These are phyloP conservation scores for Verticillium dahliae DNA, from an alignment of 2,329 filamentous ascomycete species.

Conservation along the genomic window DNA sequence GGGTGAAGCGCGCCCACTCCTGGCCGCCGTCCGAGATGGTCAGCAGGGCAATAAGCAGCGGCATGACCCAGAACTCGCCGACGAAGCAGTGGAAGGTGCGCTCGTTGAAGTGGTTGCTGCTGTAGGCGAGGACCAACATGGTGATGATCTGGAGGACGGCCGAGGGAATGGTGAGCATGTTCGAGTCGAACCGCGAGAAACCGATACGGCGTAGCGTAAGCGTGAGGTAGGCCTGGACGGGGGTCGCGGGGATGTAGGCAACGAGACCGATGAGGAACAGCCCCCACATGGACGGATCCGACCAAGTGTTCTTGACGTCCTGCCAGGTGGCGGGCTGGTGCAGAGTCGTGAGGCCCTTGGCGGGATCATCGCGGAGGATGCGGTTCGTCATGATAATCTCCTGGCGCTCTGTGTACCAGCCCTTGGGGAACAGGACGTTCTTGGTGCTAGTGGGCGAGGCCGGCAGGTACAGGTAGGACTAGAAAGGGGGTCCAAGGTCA, in stretches of 20 bases:
- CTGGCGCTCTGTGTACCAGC: constrained; percentile 62
- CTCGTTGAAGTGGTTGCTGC: constrained; percentile 49
- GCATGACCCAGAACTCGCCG: constrained; percentile 45
- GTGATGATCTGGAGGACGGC: constrained; percentile 50
- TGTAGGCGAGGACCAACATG: constrained; percentile 45
- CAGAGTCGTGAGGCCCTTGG: constrained; percentile 41
- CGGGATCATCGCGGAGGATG: constrained; percentile 46
- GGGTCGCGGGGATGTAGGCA: constrained; percentile 41
- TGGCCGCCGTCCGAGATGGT: constrained; percentile 38
- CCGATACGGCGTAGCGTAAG: constrained; percentile 49
- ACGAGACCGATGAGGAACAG: constrained; percentile 42
- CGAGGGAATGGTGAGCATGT: constrained; percentile 56
- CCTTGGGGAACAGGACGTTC: constrained; percentile 50
- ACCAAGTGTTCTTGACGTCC: constrained; percentile 37
- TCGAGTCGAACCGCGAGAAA: constrained; percentile 53
- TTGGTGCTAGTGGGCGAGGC: constrained; percentile 60
- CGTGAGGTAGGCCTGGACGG: constrained; percentile 43
- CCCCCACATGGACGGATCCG: constrained; percentile 41
- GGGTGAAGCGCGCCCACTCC: constrained; percentile 44
- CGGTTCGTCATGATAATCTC: constrained; percentile 65
- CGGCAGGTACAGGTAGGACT: constrained; percentile 53
- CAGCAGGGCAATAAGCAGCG: constrained; percentile 43
- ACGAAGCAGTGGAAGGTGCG: constrained; percentile 45
- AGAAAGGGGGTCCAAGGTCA: no score
- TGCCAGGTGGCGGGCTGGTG: constrained; percentile 33